phyloP scores from a whole-genome alignment of 192 early-diverging fungal species.

The Diversispora eburnea region DNA sequence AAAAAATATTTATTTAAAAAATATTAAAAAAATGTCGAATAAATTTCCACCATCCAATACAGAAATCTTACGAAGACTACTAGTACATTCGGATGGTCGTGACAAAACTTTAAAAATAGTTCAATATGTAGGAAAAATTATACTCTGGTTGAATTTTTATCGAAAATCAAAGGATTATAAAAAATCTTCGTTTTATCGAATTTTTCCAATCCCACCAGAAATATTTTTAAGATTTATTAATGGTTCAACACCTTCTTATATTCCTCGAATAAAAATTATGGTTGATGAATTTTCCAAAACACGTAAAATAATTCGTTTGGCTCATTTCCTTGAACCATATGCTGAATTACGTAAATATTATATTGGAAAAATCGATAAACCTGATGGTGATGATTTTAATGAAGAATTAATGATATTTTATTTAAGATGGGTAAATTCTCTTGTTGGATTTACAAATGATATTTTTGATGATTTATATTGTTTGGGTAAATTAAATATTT shows the following conservation, averaged over 20 bases:
- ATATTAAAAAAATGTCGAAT: neutral
- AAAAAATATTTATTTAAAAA: neutral
- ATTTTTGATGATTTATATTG: constrained; percentile 74
- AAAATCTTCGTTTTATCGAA: neutral
- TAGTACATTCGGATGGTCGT: constrained; percentile 69
- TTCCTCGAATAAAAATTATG: constrained; percentile 38
- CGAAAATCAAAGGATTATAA: constrained; percentile 28
- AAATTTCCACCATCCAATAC: neutral
- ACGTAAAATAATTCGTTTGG: constrained; percentile 71
- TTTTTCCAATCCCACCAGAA: constrained; percentile 30
- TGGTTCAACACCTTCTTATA: neutral
- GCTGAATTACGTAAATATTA: constrained; percentile 43
- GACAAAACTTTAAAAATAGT: constrained; percentile 79
- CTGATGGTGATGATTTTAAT: neutral
- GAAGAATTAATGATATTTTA: constrained; percentile 4
- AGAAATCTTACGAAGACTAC: constrained; percentile 18
- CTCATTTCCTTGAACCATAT: constrained; percentile 65
- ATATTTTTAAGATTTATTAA: constrained; percentile 26
- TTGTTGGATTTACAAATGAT: constrained; percentile 62
- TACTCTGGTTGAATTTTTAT: constrained; percentile 47
- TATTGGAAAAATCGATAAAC: neutral
- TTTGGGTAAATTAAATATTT: constrained; percentile 62
- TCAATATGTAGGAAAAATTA: constrained; percentile 74
- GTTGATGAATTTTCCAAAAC: constrained; percentile 72
- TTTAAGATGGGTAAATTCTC: constrained; percentile 41